Evolutionary conservation across 306 rosid species (phyloP), one percentile per base, ranked within the genome.

Genomic region (Cucurbita argyrosperma): DNA sequence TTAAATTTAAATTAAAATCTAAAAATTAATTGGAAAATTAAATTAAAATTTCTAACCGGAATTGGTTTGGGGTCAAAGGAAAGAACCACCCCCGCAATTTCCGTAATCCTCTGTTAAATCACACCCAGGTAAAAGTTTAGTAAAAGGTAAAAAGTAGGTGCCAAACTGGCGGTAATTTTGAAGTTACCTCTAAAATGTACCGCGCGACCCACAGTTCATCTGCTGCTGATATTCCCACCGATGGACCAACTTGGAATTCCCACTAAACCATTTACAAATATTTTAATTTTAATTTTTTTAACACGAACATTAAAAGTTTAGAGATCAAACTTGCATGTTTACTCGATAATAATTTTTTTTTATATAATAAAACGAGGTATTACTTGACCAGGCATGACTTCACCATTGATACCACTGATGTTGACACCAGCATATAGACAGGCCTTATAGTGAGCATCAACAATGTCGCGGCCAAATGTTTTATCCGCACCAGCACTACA

Each of bases 301-400:
- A 30, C 35, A 0, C 35, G 35, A 26, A 26, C 30, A 1, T 26
- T 30, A 0, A 30, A 30, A 30, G 26, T 30, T 30, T 30, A 30
- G 35, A 30, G 3, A 30, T 30, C 35, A 30, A 30, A 30, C 4
- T 30, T 4, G 35, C 4, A 2, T 3, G 4, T 30, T 30, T 30
- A 30, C 4, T 1, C 0, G 35, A 30, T 0, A 30, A 30, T 30
- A 26, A 26, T 26, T 26, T 26, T 26, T 26, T 26, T 26, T 26
- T 26, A 1, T 26, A 0, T 19, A 2, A 30, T 30, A 2, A 30
- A 30, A 30, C 0, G 35, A 30, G 35, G 35, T 30, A 30, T 30
- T 30, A 87, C 92, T 67, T 88, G 92, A n/a, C 90, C 88, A 0
- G 92, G 92, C 92, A 88, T 88, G 40, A 88, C 92, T 88, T 88